Base-by-base conservation (phyloP, 1,284 basidiomycete species). In the Schizophyllum amplum region DNA sequence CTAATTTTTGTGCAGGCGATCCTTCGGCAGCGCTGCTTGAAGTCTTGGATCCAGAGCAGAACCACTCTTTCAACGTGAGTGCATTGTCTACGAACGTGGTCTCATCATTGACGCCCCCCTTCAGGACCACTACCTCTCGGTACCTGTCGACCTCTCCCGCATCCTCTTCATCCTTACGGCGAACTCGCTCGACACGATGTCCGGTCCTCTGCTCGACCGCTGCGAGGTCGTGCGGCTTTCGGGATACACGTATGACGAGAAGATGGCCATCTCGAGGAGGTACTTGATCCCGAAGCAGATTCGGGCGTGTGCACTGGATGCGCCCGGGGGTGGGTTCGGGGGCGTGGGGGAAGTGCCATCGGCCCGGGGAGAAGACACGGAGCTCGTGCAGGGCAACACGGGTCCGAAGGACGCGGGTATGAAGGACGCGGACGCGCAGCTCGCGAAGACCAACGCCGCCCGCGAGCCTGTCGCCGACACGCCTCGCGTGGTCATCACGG, bases 11-110 rank as follows among this genome's bases (percentile, higher is more conserved):
- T n/a, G n/a, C n/a, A n/a, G n/a, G n/a, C n/a, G n/a, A 96, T 68
- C 93, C 94, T 17, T 83, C 82, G 5, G 91, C 92, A 23, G 93
- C 93, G 1, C 70, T 96, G 59, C 75, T 96, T 21, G 94, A 96
- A 67, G 93, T 94, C 22, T 76, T 96, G 58, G 93, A 96, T 66
- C 93, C 93, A 0, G 93, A 96, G 67, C 93, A 96, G 72, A 96
- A 95, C 63, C 82, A 87, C 65, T 80, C 85, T 0, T 95, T 95
- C 71, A 85, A 85, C 71, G 81, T 87, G 66, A 60, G 83, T 75
- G 25, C 58, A 64, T 17, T 66, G 13, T 33, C 5, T 13, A 13
- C 27, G 6, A 63, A 55, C 56, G 64, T 26, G 20, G 21, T 50
- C 25, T 33, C 50, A 24, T 15, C 33, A 11, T 24, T 54, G 20